These are phyloP conservation scores for Clavispora vitiphila DNA, from an alignment of 805 yeast species.

Conservation along the genomic window DNA sequence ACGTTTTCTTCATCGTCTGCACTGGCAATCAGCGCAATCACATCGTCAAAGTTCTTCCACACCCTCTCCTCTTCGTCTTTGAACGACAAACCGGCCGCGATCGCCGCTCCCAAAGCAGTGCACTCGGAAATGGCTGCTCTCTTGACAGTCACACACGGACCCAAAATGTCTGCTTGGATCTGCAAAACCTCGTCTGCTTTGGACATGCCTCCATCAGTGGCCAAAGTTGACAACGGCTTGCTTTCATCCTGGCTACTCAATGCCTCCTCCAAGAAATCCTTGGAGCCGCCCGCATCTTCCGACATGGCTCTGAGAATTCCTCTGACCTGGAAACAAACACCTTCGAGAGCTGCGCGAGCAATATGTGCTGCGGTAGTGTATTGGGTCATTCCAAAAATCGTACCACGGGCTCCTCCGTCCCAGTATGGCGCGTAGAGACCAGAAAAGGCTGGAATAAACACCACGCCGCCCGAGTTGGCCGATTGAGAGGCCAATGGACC, in stretches of 20 bases:
- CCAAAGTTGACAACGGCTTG: conserved; percentile 47
- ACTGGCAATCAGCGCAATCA: conserved; percentile 38
- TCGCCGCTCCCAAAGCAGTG: conserved; percentile 94
- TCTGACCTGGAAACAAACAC: conserved; percentile 89
- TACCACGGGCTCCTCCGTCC: conserved; percentile 89
- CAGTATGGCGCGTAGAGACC: conserved; percentile 96
- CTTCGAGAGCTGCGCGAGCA: conserved; percentile 92
- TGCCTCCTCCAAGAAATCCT: conserved; percentile 54
- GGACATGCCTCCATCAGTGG: conserved; percentile 96
- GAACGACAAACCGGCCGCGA: conserved; percentile 80
- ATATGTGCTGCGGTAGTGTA: conserved; percentile 88
- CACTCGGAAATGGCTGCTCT: conserved; percentile 84
- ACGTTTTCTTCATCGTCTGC: conserved; percentile 20
- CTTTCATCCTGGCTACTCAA: conserved; percentile 39
- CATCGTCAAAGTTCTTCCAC: conserved; percentile 76
- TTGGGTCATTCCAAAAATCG: conserved; percentile 89
- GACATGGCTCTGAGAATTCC: conserved; percentile 90
- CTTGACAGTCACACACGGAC: conserved; percentile 76
- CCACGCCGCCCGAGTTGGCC: conserved; percentile 81
- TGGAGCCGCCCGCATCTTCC: conserved; percentile 66
- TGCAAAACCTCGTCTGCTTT: conserved; percentile 88
- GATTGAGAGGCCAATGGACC: conserved; percentile 88
- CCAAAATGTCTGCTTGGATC: conserved; percentile 87
- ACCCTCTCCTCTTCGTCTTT: conserved; percentile 47
- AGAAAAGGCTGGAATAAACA: conserved; percentile 90